Evolutionary conservation across 129 eudicot species (phyloP).

Genomic region (Pittosporum tobira): DNA sequence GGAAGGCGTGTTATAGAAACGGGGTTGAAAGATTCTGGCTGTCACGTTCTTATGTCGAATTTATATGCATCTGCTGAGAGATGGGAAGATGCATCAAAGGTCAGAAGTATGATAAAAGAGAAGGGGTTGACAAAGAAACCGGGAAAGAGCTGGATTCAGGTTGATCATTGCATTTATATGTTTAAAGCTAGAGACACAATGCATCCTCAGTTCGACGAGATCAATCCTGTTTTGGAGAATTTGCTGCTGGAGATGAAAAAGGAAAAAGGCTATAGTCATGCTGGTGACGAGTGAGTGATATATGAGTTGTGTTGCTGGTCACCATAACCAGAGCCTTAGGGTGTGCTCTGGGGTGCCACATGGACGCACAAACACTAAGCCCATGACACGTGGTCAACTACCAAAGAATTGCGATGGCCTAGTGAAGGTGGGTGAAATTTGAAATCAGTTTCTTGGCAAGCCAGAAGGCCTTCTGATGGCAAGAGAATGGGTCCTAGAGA

Average conservation of each 20-base stretch:
- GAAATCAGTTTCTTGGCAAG: background rate
- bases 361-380: too few relatives aligned
- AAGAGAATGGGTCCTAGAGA: too few relatives aligned
- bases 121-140: constrained; percentile 24
- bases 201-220: constrained; percentile 13
- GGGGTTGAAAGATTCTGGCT: constrained; percentile 13
- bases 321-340: too few relatives aligned
- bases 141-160: constrained; percentile 28
- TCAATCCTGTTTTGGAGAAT: constrained; percentile 3
- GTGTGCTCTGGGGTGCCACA: too few relatives aligned
- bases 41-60: constrained; percentile 24
- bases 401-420: too few relatives aligned
- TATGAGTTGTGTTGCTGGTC: too few relatives aligned
- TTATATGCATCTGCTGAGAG: constrained; percentile 24
- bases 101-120: constrained; percentile 23
- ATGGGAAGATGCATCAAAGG: constrained; percentile 32
- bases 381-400: too few relatives aligned
- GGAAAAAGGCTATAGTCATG: constrained; percentile 4
- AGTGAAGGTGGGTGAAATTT: too few relatives aligned
- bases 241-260: constrained; percentile 21
- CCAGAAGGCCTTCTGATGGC: too few relatives aligned
- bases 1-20: constrained; percentile 12
- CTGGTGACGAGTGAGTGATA: background rate
- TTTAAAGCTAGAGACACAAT: constrained; percentile 22
- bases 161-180: constrained; percentile 6